Base-by-base conservation (phyloP, 352 stramenopile species). In the Phytophthora hybrid region DNA sequence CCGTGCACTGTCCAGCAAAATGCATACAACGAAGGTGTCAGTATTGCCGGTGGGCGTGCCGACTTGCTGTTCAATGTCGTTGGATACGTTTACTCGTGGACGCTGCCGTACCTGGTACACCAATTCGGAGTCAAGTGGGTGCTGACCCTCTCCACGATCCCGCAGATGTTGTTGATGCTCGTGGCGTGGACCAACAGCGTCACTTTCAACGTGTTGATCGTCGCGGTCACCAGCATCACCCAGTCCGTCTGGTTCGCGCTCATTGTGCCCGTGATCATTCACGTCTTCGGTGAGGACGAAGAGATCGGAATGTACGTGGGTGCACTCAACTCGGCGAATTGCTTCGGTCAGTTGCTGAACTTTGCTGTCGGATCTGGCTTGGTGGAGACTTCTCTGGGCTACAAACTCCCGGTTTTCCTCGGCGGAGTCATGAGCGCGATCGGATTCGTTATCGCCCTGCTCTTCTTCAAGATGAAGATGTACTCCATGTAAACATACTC, bases 261-360 rank as follows among this genome's bases (percentile, higher is more conserved):
- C 37, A 67, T 88, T 31, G 83, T 91, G 61, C 87, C 86, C 0
- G 65, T 92, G 0, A 87, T 91, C n/a, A 73, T 93, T 31, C 83
- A 92, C 66, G 74, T 91, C 2, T 82, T 88, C 26, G 86, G 86
- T 8, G 58, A 77, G 2, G 74, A 76, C 0, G 69, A 71, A 7
- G 74, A 87, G 13, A 82, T 92, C 19, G 86, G 86, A 4, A 81
- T 93, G 53, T 92, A 87, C 65, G 81, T 90, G 7, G 86, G 86
- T 1, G 84, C 84, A 7, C 69, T 93, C 60, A 93, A 92, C 73
- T 92, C 84, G n/a, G 82, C 86, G 8, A 88, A 88, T 44, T 91
- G 82, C 71, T 76, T 89, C 6, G 87, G 87, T 5, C 84, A 92
- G 34, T 29, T 93, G 14, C 69, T 92, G 44, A 93, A 93, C 77